A percentile compares a stretch with the other conserved stretches of the same genome.
Evolutionary conservation across 2,329 filamentous ascomycete genomes (phyloP).

Genomic region (Elsinoe ampelina): DNA sequence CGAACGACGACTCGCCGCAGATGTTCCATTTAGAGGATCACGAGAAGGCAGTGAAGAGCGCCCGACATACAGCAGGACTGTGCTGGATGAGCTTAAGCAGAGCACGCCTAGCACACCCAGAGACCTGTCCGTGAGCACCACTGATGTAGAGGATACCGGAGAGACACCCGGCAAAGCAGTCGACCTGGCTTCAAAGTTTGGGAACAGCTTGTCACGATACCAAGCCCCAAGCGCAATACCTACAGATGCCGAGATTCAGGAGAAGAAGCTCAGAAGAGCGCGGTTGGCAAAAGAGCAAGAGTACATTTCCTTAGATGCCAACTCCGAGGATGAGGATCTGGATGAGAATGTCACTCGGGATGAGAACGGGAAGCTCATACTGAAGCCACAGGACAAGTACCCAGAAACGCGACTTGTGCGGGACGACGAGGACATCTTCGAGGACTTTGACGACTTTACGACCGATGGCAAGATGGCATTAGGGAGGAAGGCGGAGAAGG

Average conservation of each 20-base stretch:
- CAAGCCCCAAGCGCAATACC: constrained; percentile 48
- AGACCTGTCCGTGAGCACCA: constrained; percentile 37
- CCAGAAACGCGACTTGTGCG: constrained; percentile 61
- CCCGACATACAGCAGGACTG: constrained; percentile 77
- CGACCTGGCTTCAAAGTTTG: constrained; percentile 48
- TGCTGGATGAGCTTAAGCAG: constrained; percentile 73
- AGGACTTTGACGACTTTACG: constrained; percentile 79
- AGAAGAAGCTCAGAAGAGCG: constrained; percentile 84
- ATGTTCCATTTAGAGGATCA: constrained; percentile 40
- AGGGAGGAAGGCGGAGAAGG: constrained; percentile 67
- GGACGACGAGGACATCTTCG: constrained; percentile 86
- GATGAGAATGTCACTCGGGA: constrained; percentile 32
- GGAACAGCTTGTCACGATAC: constrained; percentile 35
- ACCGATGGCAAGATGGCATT: constrained; percentile 74
- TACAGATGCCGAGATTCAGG: constrained; percentile 73
- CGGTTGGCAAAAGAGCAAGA: constrained; percentile 62
- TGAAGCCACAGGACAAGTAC: constrained; percentile 51
- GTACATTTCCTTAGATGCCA: constrained; percentile 55
- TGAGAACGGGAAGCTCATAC: constrained; percentile 35
- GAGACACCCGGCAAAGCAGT: constrained; percentile 36
- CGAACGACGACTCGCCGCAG: constrained; percentile 41
- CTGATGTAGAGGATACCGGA: constrained; percentile 33
- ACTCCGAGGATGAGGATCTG: constrained; percentile 42
- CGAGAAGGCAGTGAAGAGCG: constrained; percentile 50
- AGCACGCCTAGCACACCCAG: constrained; percentile 77